These are phyloP conservation scores for Cordyceps cateniannulata DNA, from an alignment of 2,329 filamentous ascomycete genomes.

Conservation along the genomic window DNA sequence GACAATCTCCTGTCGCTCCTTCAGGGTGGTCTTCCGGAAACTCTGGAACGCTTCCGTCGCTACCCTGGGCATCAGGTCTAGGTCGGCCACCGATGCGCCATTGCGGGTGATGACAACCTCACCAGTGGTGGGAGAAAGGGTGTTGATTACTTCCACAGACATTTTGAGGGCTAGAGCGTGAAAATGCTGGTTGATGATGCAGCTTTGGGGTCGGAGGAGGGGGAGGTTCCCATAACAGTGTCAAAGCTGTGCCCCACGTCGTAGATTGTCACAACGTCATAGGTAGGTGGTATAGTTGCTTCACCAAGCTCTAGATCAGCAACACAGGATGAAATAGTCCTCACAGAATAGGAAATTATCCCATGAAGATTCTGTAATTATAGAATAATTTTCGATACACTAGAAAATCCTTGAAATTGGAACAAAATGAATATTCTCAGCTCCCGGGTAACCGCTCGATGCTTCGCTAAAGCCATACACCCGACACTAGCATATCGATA, in stretches of 20 bases:
- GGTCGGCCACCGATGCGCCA: conserved; percentile 63
- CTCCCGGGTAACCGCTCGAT: background rate
- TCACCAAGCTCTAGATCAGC: no score
- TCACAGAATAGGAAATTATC: background rate
- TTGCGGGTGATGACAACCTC: conserved; percentile 74
- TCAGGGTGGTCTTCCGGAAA: conserved; percentile 68
- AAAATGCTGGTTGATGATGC: background rate
- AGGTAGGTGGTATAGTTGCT: no score
- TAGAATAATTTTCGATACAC: background rate
- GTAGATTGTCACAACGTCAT: background rate
- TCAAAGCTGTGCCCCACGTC: no score
- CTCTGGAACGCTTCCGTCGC: conserved; percentile 70
- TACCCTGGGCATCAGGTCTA: conserved; percentile 63
- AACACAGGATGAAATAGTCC: background rate
- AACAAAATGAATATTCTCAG: background rate
- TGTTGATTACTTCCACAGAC: conserved; percentile 61
- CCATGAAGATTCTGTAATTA: background rate
- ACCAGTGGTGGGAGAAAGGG: conserved; percentile 87
- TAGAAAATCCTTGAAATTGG: background rate
- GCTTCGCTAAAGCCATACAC: conserved; percentile 2
- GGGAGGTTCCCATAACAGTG: background rate
- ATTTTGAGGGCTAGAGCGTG: conserved; percentile 32
- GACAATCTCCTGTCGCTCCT: conserved; percentile 73
- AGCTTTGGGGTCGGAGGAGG: background rate
- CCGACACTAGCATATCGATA: conserved; percentile 11